phyloP scores from a whole-genome alignment of 2,329 filamentous ascomycete genomes.

The Ophiostoma angusticollis region DNA sequence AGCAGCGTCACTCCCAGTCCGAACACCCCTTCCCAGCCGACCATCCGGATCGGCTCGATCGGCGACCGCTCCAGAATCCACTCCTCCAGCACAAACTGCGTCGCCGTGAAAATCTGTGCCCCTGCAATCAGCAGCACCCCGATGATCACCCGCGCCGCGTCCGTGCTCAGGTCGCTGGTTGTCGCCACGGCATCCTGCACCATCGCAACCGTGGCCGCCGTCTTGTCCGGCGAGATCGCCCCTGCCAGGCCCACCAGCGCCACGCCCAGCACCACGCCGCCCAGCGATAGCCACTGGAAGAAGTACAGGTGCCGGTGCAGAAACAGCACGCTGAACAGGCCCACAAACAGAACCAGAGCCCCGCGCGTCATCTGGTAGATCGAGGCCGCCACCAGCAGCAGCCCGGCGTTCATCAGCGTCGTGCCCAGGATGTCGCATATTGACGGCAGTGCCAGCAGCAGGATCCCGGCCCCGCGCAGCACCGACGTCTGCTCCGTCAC shows the following conservation, averaged over 20 bases:
- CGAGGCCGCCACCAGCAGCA: slow-evolving; percentile 85
- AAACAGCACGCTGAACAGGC: slow-evolving; percentile 87
- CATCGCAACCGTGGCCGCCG: slow-evolving; percentile 21
- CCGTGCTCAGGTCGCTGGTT: slow-evolving; percentile 26
- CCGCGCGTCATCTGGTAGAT: slow-evolving; percentile 99
- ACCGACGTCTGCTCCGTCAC: slow-evolving; percentile 35
- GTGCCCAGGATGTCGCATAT: slow-evolving; percentile 92
- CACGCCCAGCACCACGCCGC: slow-evolving; percentile 79
- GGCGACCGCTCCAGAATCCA: slow-evolving; percentile 60
- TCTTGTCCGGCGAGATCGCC: slow-evolving; percentile 59
- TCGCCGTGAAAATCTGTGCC: slow-evolving; percentile 92
- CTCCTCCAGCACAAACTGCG: slow-evolving; percentile 92
- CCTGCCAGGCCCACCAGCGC: slow-evolving; percentile 83
- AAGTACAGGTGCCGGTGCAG: slow-evolving; percentile 62
- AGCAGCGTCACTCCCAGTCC: slow-evolving; percentile 70
- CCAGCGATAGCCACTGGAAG: slow-evolving; percentile 88
- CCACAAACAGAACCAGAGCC: slow-evolving; percentile 88
- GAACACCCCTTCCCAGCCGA: slow-evolving; percentile 93
- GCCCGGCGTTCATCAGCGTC: slow-evolving; percentile 91
- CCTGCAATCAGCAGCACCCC: slow-evolving; percentile 85
- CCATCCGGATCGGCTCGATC: slow-evolving; percentile 73
- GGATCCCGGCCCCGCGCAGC: slow-evolving; percentile 57
- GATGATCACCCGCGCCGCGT: slow-evolving; percentile 56
- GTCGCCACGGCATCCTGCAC: not conserved
- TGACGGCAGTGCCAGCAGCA: slow-evolving; percentile 71